Percentiles rank a stretch among this genome's conserved stretches.
phyloP scores from a whole-genome alignment of 352 stramenopile genomes.

The Phytopythium cucurbitacearum region DNA sequence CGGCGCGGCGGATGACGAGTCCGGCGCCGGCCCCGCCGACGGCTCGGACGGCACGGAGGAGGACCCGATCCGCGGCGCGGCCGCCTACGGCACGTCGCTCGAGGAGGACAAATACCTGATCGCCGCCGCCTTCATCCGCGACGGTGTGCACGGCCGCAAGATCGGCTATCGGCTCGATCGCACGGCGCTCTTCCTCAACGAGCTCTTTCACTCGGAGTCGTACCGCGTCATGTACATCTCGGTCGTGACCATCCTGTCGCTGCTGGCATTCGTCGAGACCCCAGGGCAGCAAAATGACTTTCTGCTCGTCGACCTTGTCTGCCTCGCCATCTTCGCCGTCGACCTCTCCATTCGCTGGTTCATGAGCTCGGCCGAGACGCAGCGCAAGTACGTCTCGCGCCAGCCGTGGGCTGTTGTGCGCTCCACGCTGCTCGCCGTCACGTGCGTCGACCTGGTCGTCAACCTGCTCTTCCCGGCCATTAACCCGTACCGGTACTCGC shows the following conservation, averaged over 20 bases:
- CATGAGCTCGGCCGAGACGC: conserved; percentile 81
- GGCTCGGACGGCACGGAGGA: conserved; percentile 16
- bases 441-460: conserved; percentile 41
- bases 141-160: conserved; percentile 81
- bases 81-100: conserved; percentile 24
- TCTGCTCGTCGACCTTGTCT: conserved; percentile 59
- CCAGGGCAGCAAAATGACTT: conserved; percentile 53
- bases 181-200: conserved; percentile 58
- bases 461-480: conserved; percentile 41
- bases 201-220: conserved; percentile 68
- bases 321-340: conserved; percentile 50
- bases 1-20: neutral
- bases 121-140: conserved; percentile 72
- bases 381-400: conserved; percentile 68
- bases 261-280: conserved; percentile 62
- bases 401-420: conserved; percentile 74
- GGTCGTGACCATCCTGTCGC: conserved; percentile 57
- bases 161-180: conserved; percentile 76
- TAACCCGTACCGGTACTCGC: conserved; percentile 65
- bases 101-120: conserved; percentile 74
- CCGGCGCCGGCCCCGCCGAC: conserved; percentile 4
- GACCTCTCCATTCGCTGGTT: conserved; percentile 75
- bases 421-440: conserved; percentile 50
- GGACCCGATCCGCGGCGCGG: conserved; percentile 21
- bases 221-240: conserved; percentile 73